Evolutionary conservation across 1,139 yeast species (phyloP).

Genomic region (Nakaseomyces kungkrabaensis): DNA sequence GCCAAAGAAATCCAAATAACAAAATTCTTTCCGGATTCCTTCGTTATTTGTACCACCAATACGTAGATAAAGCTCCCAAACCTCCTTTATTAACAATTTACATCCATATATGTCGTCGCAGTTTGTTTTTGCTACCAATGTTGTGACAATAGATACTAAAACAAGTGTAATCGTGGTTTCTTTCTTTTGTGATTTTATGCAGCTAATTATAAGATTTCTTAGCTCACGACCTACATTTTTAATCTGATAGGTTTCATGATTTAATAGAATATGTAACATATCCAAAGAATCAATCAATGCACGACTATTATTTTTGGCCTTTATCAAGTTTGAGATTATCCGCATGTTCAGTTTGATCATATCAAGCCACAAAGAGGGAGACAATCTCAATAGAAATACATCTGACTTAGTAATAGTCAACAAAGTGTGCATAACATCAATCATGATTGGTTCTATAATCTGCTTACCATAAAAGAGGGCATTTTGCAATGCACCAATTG

Average conservation of each 20-base stretch:
- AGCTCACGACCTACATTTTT: slow-evolving; percentile 10
- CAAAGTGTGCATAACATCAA: slow-evolving; percentile 20
- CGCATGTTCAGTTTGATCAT: slow-evolving; percentile 11
- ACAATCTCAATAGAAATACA: slow-evolving; percentile 19
- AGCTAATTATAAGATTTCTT: slow-evolving; percentile 8
- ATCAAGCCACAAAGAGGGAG: slow-evolving; percentile 20
- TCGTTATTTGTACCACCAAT: slow-evolving; percentile 15
- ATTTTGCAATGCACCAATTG: slow-evolving; percentile 20
- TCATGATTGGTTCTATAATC: slow-evolving; percentile 16
- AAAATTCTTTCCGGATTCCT: slow-evolving; percentile 14
- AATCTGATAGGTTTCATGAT: slow-evolving; percentile 19
- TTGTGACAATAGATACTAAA: slow-evolving; percentile 16
- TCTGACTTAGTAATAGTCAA: slow-evolving; percentile 14
- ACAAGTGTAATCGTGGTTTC: slow-evolving; percentile 19
- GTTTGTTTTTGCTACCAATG: slow-evolving; percentile 16
- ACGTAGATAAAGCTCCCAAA: slow-evolving; percentile 14
- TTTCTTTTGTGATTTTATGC: slow-evolving; percentile 11
- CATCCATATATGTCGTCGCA: slow-evolving; percentile 11
- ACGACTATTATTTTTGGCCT: slow-evolving; percentile 12
- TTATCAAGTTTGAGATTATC: slow-evolving; percentile 11
- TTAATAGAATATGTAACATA: slow-evolving; percentile 12
- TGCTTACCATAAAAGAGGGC: slow-evolving; percentile 12
- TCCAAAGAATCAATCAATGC: slow-evolving; percentile 16
- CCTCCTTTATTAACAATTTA: slow-evolving; percentile 11
- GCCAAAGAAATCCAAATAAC: slow-evolving; percentile 16